Evolutionary conservation across 2,329 filamentous ascomycete species (phyloP).

Genomic region (Pseudogymnoascus sp.): DNA sequence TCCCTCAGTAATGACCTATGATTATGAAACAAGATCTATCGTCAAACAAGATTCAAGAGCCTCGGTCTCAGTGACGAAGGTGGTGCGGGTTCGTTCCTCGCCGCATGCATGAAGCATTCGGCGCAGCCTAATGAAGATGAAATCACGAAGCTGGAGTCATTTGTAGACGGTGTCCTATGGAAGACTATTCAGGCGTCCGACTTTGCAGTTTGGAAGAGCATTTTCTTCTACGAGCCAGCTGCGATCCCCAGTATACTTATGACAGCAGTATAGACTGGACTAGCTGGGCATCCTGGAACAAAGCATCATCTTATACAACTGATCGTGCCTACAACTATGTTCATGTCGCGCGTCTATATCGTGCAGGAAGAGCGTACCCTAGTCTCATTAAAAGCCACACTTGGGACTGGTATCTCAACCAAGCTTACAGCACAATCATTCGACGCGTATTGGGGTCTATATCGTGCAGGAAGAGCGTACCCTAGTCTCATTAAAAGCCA

Average conservation of each 20-base stretch:
- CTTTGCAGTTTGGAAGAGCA: slow-evolving; percentile 44
- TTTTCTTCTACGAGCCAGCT: slow-evolving; percentile 48
- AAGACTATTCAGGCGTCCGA: slow-evolving; percentile 39
- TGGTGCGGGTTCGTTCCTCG: slow-evolving; percentile 47
- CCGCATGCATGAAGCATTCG: slow-evolving; percentile 46
- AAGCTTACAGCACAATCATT: slow-evolving; percentile 44
- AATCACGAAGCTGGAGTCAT: slow-evolving; percentile 44
- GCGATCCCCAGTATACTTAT: slow-evolving; percentile 34
- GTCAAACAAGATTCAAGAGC: slow-evolving; percentile 41
- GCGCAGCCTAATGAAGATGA: slow-evolving; percentile 41
- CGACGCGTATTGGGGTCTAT: slow-evolving; percentile 47
- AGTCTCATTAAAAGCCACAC: slow-evolving; percentile 32
- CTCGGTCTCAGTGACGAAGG: slow-evolving; percentile 52
- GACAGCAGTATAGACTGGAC: slow-evolving; percentile 37
- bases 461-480: slow-evolving; percentile 43
- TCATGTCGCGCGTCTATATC: slow-evolving; percentile 48
- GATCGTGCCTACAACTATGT: slow-evolving; percentile 52
- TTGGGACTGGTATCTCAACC: slow-evolving; percentile 48
- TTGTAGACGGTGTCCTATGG: slow-evolving; percentile 43
- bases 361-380: slow-evolving; percentile 42
- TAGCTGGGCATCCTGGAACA: slow-evolving; percentile 45
- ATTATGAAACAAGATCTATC: slow-evolving; percentile 37
- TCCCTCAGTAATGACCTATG: slow-evolving; percentile 49
- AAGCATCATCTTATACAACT: slow-evolving; percentile 35
- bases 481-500: slow-evolving; percentile 35